These are phyloP conservation scores for Pseudozyma tsukubaensis DNA, from an alignment of 1,284 basidiomycete genomes.

Conservation along the genomic window DNA sequence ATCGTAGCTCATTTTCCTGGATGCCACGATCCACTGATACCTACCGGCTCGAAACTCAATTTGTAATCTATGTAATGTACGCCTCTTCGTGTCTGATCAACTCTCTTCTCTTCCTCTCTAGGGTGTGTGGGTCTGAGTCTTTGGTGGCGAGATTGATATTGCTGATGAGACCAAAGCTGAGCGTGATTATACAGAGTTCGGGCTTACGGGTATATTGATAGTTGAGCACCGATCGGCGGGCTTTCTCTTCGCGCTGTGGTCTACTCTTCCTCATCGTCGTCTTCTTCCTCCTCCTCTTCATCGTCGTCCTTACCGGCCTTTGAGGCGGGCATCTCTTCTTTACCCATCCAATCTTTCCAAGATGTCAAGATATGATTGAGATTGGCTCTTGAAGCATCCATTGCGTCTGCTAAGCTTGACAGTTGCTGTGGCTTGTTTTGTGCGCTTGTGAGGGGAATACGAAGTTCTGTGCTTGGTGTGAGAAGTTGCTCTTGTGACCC, in stretches of 20 bases:
- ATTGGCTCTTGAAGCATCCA: conserved; percentile 23
- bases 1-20: not conserved
- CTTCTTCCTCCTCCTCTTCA: conserved; percentile 27
- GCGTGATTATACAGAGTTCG: conserved; percentile 5
- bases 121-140: not conserved
- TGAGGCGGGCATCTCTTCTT: conserved; percentile 7
- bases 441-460: conserved; percentile 6
- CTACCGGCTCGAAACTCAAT: not conserved
- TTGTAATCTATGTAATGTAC: conserved; percentile 39
- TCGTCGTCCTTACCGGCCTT: conserved; percentile 15
- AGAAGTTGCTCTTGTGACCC: not conserved
- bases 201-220: conserved; percentile 3
- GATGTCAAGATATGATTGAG: conserved; percentile 32
- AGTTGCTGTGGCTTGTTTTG: conserved; percentile 24
- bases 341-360: conserved; percentile 48
- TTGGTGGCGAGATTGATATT: not conserved
- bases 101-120: not conserved
- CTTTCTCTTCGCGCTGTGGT: not conserved
- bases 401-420: conserved; percentile 24
- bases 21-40: not conserved
- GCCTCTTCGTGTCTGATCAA: not conserved
- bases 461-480: conserved; percentile 27
- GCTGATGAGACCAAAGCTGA: not conserved
- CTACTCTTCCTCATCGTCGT: conserved; percentile 13
- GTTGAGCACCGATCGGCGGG: not conserved